These are phyloP conservation scores for Rhodotorula sp. DNA, from an alignment of 1,284 basidiomycete species.

Conservation along the genomic window DNA sequence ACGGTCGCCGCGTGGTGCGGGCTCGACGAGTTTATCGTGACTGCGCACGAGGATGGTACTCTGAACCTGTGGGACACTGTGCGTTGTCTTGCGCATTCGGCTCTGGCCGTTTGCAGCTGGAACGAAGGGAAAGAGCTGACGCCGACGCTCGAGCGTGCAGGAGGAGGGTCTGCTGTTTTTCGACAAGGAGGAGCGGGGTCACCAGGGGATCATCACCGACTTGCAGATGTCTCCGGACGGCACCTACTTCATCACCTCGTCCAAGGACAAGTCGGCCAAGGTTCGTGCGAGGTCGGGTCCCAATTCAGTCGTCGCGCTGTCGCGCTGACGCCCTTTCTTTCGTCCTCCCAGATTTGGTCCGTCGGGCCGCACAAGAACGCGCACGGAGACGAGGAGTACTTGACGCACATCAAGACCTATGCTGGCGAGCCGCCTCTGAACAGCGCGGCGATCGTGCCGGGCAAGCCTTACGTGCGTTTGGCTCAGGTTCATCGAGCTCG, in stretches of 20 bases:
- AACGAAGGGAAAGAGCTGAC: background rate
- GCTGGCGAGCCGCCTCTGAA: slow-evolving; percentile 93
- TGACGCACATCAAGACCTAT: slow-evolving; percentile 90
- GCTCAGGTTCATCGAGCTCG: slow-evolving; percentile 15
- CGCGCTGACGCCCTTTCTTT: background rate
- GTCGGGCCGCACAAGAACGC: slow-evolving; percentile 65
- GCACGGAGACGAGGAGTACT: slow-evolving; percentile 69
- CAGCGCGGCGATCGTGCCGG: slow-evolving; percentile 81
- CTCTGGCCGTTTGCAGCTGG: too few species aligned
- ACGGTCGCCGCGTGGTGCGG: slow-evolving; percentile 91
- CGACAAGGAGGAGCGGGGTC: slow-evolving; percentile 73
- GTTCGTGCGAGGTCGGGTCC: slow-evolving; percentile 55
- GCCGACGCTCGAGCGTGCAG: slow-evolving; percentile 60
- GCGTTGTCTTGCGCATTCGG: background rate
- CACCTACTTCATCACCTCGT: slow-evolving; percentile 93
- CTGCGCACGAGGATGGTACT: slow-evolving; percentile 95
- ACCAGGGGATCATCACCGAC: slow-evolving; percentile 78
- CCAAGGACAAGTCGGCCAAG: slow-evolving; percentile 94
- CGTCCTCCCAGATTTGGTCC: slow-evolving; percentile 34
- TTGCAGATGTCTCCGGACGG: slow-evolving; percentile 86
- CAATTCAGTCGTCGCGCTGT: too few species aligned
- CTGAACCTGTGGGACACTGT: slow-evolving; percentile 65
- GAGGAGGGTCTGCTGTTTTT: slow-evolving; percentile 73
- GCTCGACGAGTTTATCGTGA: slow-evolving; percentile 76
- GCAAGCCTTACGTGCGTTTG: slow-evolving; percentile 67